Percentiles rank a stretch among this genome's conserved stretches.
These are phyloP conservation scores for Dalbergia cultrata DNA, from an alignment of 306 rosid species.

Conservation along the genomic window DNA sequence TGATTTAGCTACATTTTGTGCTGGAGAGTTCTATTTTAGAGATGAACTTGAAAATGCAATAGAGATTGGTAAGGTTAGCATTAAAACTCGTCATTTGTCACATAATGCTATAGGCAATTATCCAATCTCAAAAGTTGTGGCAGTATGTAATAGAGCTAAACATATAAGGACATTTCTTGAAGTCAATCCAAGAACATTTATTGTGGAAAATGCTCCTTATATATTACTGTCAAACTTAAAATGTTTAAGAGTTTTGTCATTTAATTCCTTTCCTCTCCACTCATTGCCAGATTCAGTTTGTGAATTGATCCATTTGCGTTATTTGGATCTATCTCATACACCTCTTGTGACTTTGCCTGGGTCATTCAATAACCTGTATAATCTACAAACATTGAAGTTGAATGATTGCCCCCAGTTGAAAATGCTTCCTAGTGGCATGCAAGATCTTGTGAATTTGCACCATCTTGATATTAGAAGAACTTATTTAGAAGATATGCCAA, in stretches of 20 bases:
- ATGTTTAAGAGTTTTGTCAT: not conserved
- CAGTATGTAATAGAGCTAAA: not conserved
- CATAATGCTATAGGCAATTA: too few relatives aligned
- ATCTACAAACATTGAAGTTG: not conserved
- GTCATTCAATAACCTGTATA: not conserved
- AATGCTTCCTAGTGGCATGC: not conserved
- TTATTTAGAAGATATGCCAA: not conserved
- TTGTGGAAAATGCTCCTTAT: not conserved
- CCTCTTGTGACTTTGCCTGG: not conserved
- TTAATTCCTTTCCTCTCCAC: not conserved
- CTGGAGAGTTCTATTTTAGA: too few relatives aligned
- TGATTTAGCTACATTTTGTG: not conserved
- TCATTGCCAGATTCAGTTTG: not conserved
- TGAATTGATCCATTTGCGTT: not conserved
- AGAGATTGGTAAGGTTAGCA: too few relatives aligned
- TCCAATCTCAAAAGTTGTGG: too few relatives aligned
- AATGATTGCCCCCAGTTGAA: fast-evolving
- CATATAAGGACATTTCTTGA: not conserved
- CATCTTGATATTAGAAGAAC: not conserved
- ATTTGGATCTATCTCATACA: not conserved
- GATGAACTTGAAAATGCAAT: too few relatives aligned
- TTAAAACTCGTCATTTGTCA: too few relatives aligned
- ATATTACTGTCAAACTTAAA: not conserved
- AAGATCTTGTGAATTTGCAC: not conserved
- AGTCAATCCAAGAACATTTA: not conserved